Percentiles rank a stretch among this genome's conserved stretches.
Conservation (phyloP, 1,284 basidiomycete genomes). For the Agaricales sp. region DNA sequence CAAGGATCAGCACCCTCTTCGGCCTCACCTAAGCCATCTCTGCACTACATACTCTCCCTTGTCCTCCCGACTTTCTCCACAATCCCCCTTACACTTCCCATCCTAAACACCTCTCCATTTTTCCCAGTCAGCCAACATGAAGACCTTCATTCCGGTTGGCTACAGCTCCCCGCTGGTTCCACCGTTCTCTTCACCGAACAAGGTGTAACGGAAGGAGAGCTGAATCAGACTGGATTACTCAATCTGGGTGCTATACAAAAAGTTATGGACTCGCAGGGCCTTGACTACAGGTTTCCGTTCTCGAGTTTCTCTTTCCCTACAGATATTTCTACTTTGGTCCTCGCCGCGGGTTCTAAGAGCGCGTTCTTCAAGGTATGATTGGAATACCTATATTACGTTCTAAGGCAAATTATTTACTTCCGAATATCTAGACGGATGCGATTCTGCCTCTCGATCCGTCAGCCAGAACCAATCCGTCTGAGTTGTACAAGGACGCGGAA, state of each 20-base stretch:
- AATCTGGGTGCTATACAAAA: slow-evolving; percentile 68
- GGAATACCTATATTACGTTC: neutral
- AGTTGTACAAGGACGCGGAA: slow-evolving; percentile 37
- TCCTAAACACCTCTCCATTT: slow-evolving; percentile 54
- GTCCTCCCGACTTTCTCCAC: slow-evolving; percentile 41
- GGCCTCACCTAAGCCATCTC: slow-evolving; percentile 22
- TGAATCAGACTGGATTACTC: slow-evolving; percentile 53
- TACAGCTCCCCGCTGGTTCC: slow-evolving; percentile 64
- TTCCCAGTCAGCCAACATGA: slow-evolving; percentile 63
- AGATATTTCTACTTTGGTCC: slow-evolving; percentile 56
- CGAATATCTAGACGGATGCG: slow-evolving; percentile 39
- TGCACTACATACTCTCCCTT: slow-evolving; percentile 41
- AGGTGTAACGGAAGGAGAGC: slow-evolving; percentile 54
- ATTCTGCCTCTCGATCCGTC: slow-evolving; percentile 33
- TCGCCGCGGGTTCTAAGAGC: slow-evolving; percentile 59
- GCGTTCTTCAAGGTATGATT: slow-evolving; percentile 52
- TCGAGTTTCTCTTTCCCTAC: slow-evolving; percentile 68
- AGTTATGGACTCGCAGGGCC: slow-evolving; percentile 54
- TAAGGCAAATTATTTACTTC: slow-evolving; percentile 1
- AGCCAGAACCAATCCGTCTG: slow-evolving; percentile 10
- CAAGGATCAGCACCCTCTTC: slow-evolving; percentile 14
- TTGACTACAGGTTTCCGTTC: slow-evolving; percentile 78
- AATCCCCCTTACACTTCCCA: slow-evolving; percentile 44
- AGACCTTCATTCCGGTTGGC: slow-evolving; percentile 62
- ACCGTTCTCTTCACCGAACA: slow-evolving; percentile 59